Base-by-base conservation (phyloP, 208 protist species). In the Trypanosoma vivax region DNA sequence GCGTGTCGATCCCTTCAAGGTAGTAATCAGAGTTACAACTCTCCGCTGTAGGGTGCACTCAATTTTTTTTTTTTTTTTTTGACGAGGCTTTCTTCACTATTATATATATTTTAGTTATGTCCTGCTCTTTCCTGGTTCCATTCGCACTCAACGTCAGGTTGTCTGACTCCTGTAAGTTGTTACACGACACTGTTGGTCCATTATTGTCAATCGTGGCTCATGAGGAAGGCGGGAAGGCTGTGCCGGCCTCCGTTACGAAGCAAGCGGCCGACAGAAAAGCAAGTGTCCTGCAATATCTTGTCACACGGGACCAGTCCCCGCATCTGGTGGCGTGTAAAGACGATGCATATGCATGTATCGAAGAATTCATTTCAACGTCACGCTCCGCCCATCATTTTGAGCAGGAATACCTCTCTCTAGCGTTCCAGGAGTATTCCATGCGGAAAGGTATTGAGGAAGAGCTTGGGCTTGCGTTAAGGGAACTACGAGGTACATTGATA, bases 341-440 rank as follows among this genome's bases (percentile, higher is more conserved):
- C 13, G 3, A 1, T 7, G 34, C 43, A 1, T 33, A 11, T n/a
- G n/a, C 41, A 19, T 23, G 5, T 14, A 24, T 27, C 46, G 9
- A 31, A 9, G 34, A 58, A 18, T 65, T 65, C 40, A 19, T 53
- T 27, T 13, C 42, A 14, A 14, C 18, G 11, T 23, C 23, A 31
- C 50, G 50, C 2, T 10, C 3, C 29, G 25, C n/a, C 25, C 5
- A 6, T n/a, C 1, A 7, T 11, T 53, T 25, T 25, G 84, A 88
- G 46, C 51, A 62, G 41, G 19, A 21, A 9, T 82, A 88, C 50
- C 60, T 89, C 5, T 60, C 65, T 13, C 58, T 92, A n/a, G 40
- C 81, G 24, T 88, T 86, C 33, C 13, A 74, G n/a, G 85, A 92
- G 63, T 92, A 88, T 70, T 73, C 69, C 31, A 72, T 71, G 48